Evolutionary conservation across 306 rosid genomes (phyloP).

Genomic region (Casuarina glauca): DNA sequence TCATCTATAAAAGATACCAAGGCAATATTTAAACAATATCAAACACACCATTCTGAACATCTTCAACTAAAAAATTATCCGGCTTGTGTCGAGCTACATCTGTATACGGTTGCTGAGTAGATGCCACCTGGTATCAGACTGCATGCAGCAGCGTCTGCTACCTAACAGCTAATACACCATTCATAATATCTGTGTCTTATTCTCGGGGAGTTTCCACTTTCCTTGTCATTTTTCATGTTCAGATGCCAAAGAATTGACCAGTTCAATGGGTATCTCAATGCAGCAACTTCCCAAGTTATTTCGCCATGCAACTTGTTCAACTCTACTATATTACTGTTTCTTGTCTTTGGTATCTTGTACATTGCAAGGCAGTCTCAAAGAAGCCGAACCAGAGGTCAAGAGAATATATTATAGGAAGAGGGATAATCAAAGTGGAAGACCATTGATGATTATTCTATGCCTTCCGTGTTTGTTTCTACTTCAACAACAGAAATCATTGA

Average conservation of each 20-base stretch:
- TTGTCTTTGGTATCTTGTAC: not conserved
- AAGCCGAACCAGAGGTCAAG: not conserved
- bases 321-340: not conserved
- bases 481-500: not conserved
- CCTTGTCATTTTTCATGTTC: slow-evolving; percentile 53
- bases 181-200: slow-evolving; percentile 6
- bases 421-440: not conserved
- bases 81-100: not conserved
- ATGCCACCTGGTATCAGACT: slow-evolving; percentile 40
- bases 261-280: slow-evolving; percentile 41
- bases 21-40: no score
- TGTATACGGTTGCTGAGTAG: slow-evolving; percentile 28
- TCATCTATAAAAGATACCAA: no score
- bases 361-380: not conserved
- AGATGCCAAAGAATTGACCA: slow-evolving; percentile 42
- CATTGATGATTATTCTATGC: not conserved
- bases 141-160: slow-evolving; percentile 30
- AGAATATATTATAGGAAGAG: not conserved
- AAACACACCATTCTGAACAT: no score
- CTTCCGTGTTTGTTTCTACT: not conserved
- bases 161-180: slow-evolving; percentile 35
- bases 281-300: slow-evolving; percentile 1
- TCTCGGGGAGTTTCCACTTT: slow-evolving; percentile 42
- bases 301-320: not conserved
- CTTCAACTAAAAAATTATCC: no score